phyloP scores from a whole-genome alignment of 805 yeast species.

The Blastobotrys chiropterorum region DNA sequence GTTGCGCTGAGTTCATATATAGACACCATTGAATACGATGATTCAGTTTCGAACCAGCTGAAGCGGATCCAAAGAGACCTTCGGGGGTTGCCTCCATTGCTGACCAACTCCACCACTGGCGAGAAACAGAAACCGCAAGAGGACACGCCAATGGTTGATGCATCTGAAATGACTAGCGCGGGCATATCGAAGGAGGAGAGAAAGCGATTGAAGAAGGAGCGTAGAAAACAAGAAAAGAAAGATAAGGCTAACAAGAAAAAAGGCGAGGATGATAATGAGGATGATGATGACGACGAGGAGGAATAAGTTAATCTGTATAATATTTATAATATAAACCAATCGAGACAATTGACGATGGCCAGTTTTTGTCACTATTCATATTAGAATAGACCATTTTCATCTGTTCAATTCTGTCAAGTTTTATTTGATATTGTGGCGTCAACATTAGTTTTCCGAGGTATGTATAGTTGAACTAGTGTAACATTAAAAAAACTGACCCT shows the following conservation, averaged over 20 bases:
- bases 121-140: slow-evolving; percentile 3
- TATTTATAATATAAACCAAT: background rate
- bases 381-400: too few species aligned
- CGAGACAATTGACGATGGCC: too few species aligned
- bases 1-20: slow-evolving; percentile 40
- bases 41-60: slow-evolving; percentile 52
- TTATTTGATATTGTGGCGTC: too few species aligned
- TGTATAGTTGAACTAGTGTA: too few species aligned
- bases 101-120: slow-evolving; percentile 6
- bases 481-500: too few species aligned
- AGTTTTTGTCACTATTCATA: too few species aligned
- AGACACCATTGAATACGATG: slow-evolving; percentile 17
- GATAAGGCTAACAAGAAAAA: slow-evolving; percentile 10
- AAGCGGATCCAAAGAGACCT: slow-evolving; percentile 70
- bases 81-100: slow-evolving; percentile 67
- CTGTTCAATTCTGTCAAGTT: too few species aligned
- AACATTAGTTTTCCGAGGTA: too few species aligned
- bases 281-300: background rate
- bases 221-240: slow-evolving; percentile 21
- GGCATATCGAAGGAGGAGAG: slow-evolving; percentile 13
- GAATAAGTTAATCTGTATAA: background rate
- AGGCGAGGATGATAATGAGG: background rate
- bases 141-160: background rate
- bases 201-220: slow-evolving; percentile 22
- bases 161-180: background rate